Conservation (phyloP, 345 rosid species). For the Aquilaria malaccensis region DNA sequence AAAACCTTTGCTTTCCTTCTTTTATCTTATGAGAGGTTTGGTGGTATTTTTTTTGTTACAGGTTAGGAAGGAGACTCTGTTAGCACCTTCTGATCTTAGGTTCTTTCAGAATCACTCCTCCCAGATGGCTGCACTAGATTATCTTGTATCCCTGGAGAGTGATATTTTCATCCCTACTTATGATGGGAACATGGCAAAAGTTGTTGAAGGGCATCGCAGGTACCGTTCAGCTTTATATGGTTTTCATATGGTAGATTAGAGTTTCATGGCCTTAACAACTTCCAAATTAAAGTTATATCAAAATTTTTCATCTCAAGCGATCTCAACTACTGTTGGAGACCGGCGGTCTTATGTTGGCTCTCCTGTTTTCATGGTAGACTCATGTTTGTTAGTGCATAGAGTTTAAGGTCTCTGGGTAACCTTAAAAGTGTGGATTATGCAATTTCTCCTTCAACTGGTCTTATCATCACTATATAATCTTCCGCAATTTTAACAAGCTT, state of each 20-base stretch:
- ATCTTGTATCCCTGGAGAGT: constrained; percentile 90
- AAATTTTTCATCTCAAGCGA: background rate
- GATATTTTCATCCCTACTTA: constrained; percentile 93
- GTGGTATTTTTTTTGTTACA: constrained; percentile 25
- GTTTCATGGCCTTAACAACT: background rate
- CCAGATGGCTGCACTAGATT: constrained; percentile 94
- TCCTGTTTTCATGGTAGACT: no score
- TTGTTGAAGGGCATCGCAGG: constrained; percentile 99
- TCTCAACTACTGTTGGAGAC: constrained; percentile 1
- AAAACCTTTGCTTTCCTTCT: background rate
- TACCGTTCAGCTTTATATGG: constrained; percentile 14
- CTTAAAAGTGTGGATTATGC: no score
- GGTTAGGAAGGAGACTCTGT: constrained; percentile 77
- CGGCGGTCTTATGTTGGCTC: no score
- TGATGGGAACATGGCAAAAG: constrained; percentile 99
- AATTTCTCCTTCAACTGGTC: background rate
- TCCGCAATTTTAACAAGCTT: no score
- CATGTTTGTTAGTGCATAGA: no score
- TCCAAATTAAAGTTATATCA: constrained; percentile 5
- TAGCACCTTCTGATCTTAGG: constrained; percentile 62
- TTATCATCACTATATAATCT: background rate
- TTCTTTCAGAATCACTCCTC: constrained; percentile 79
- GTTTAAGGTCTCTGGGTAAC: no score
- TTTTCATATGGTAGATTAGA: background rate
- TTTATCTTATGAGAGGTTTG: constrained; percentile 5